A percentile compares a stretch with the other conserved stretches of the same genome.
These are phyloP conservation scores for Ramalina peruviana DNA, from an alignment of 495 filamentous ascomycete species.

Conservation along the genomic window DNA sequence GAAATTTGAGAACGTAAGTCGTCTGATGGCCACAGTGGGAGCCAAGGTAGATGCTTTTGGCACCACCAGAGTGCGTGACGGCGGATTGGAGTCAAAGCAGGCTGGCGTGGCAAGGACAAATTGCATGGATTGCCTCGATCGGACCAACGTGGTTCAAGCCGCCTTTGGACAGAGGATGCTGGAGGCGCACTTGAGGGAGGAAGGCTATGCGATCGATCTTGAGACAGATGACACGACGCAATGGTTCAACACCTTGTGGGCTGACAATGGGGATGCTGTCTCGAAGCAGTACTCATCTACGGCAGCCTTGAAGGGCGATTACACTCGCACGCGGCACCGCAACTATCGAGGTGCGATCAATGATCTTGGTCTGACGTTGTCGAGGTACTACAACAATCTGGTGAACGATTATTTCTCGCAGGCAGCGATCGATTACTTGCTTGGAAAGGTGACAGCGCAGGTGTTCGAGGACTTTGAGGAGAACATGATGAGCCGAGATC, in stretches of 20 bases:
- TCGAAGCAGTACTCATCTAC: constrained; percentile 68
- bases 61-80: constrained; percentile 43
- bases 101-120: constrained; percentile 73
- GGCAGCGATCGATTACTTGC: constrained; percentile 82
- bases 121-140: constrained; percentile 95
- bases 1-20: constrained; percentile 87
- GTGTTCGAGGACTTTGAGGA: constrained; percentile 88
- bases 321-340: constrained; percentile 77
- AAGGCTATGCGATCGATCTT: constrained; percentile 55
- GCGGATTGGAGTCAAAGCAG: constrained; percentile 41
- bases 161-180: constrained; percentile 66
- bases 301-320: constrained; percentile 88
- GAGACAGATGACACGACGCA: constrained; percentile 57
- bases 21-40: constrained; percentile 56
- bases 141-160: constrained; percentile 86
- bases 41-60: constrained; percentile 48
- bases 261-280: constrained; percentile 67
- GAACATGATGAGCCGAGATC: constrained; percentile 76
- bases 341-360: constrained; percentile 84
- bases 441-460: constrained; percentile 67
- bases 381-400: constrained; percentile 59
- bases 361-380: constrained; percentile 81
- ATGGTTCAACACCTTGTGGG: constrained; percentile 94
- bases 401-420: constrained; percentile 96
- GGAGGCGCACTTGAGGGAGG: constrained; percentile 57